phyloP scores from a whole-genome alignment of 176 grass and related monocot species.

The Cenchrus purpureus region DNA sequence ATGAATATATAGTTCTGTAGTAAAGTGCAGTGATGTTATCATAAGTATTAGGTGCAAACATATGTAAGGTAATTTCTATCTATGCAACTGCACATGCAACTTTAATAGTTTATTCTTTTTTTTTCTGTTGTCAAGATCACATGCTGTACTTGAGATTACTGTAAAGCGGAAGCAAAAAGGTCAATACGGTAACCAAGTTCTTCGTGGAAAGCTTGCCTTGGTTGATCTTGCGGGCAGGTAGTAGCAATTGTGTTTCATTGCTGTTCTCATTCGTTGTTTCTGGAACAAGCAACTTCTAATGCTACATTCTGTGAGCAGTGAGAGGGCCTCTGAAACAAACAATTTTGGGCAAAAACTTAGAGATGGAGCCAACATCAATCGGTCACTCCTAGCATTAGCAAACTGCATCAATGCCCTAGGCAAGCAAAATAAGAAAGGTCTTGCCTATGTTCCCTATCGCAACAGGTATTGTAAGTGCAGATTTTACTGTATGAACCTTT shows the following conservation, averaged over 20 bases:
- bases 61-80: background rate
- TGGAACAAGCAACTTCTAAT: constrained; percentile 32
- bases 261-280: constrained; percentile 14
- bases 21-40: background rate
- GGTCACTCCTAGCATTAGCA: constrained; percentile 91
- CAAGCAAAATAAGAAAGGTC: constrained; percentile 98
- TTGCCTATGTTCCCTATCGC: constrained; percentile 99
- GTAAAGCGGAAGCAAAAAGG: constrained; percentile 94
- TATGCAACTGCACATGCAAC: background rate
- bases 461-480: constrained; percentile 69
- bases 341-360: constrained; percentile 94
- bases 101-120: background rate
- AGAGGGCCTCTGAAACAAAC: constrained; percentile 95
- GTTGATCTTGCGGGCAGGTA: constrained; percentile 99
- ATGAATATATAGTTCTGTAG: background rate
- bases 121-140: constrained; percentile 63
- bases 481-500: constrained; percentile 5
- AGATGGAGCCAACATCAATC: constrained; percentile 97
- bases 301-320: constrained; percentile 59
- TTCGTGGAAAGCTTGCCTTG: constrained; percentile 98
- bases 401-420: constrained; percentile 99
- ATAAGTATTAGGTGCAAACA: background rate
- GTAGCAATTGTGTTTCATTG: constrained; percentile 25
- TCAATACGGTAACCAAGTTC: constrained; percentile 86
- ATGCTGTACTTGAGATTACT: constrained; percentile 95